Evolutionary conservation across 1,139 yeast species (phyloP).

Genomic region (Arxiozyma bovina): DNA sequence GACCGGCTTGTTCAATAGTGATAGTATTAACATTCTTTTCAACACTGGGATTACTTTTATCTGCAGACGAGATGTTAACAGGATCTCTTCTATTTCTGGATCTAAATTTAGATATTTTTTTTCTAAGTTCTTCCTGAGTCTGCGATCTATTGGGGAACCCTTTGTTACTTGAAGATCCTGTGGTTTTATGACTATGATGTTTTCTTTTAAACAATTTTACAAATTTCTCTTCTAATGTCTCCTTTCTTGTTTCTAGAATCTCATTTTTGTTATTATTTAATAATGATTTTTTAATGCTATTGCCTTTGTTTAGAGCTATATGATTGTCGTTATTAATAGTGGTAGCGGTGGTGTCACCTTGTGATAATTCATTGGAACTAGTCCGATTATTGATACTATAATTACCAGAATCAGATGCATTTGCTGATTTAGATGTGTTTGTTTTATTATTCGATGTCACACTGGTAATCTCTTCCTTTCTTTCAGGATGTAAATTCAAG

Average conservation of each 20-base stretch:
- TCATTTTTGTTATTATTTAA: not conserved
- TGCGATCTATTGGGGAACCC: not conserved
- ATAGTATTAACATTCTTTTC: not conserved
- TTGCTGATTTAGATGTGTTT: not conserved
- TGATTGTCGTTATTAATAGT: too few relatives aligned
- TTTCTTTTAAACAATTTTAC: constrained; percentile 22
- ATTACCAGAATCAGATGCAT: not conserved
- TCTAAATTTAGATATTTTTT: constrained; percentile 14
- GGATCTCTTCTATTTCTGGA: constrained; percentile 1
- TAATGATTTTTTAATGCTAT: not conserved
- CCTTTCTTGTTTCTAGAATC: constrained; percentile 1
- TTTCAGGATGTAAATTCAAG: not conserved
- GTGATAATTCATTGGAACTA: not conserved
- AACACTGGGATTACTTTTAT: not conserved
- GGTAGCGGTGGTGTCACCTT: not conserved
- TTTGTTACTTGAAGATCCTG: not conserved
- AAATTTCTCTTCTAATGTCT: constrained; percentile 21
- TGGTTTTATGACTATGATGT: constrained; percentile 3
- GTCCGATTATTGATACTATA: too few relatives aligned
- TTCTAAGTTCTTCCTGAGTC: constrained; percentile 11
- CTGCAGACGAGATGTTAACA: not conserved
- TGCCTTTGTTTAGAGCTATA: too few relatives aligned
- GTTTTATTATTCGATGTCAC: not conserved
- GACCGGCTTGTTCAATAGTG: not conserved
- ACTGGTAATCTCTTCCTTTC: not conserved